phyloP scores from a whole-genome alignment of 139 green algal species.

The Diplosphaera chodatii region DNA sequence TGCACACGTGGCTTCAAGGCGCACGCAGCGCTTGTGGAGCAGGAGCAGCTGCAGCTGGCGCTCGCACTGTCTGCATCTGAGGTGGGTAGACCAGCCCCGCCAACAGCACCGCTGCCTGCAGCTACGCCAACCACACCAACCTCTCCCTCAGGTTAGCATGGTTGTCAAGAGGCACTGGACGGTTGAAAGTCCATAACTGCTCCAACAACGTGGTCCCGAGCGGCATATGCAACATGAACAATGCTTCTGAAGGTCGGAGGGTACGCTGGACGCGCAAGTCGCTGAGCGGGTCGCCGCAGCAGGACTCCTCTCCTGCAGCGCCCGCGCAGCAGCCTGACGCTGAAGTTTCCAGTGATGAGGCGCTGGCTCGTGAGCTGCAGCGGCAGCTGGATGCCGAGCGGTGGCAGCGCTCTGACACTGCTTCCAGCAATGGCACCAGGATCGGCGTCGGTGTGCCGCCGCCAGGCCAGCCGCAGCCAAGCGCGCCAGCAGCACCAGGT shows the following conservation, averaged over 20 bases:
- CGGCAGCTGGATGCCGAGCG: constrained; percentile 1
- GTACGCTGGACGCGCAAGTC: too few species aligned
- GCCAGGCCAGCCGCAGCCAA: not conserved
- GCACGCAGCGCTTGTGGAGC: constrained; percentile 1
- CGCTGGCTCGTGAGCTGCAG: constrained; percentile 5
- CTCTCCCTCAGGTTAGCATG: too few species aligned
- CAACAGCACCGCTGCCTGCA: not conserved
- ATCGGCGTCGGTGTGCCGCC: too few species aligned
- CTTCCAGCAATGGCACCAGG: not conserved
- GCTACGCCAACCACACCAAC: too few species aligned
- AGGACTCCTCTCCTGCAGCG: not conserved
- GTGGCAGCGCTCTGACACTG: not conserved
- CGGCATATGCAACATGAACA: too few species aligned
- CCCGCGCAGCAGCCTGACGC: not conserved
- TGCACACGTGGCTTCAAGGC: too few species aligned
- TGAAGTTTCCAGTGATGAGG: constrained; percentile 1
- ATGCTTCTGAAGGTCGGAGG: too few species aligned
- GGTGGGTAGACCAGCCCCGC: not conserved
- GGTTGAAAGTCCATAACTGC: too few species aligned
- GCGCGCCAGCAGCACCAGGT: too few species aligned
- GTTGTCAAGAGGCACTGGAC: too few species aligned
- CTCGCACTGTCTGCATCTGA: constrained; percentile 20
- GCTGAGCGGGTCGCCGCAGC: not conserved
- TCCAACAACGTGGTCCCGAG: too few species aligned
- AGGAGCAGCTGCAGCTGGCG: constrained; percentile 28